Evolutionary conservation across 2,329 filamentous ascomycete species (phyloP).

Genomic region (Xylaria sp.): DNA sequence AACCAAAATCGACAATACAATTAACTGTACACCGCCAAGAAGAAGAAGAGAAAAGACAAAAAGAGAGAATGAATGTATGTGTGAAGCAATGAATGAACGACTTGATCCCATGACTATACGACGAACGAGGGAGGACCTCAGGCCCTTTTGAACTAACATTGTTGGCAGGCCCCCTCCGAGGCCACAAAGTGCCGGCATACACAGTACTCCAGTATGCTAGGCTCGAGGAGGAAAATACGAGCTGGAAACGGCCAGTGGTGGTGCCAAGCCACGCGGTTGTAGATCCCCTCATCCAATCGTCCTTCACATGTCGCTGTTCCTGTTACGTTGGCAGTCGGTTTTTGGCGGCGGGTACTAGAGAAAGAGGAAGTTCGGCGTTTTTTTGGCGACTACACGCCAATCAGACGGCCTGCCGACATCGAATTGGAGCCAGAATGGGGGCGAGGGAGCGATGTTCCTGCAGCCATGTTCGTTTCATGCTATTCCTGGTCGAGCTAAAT

Average conservation of each 20-base stretch:
- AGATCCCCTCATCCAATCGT: constrained; percentile 14
- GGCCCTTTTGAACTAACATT: constrained; percentile 21
- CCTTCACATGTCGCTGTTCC: not conserved
- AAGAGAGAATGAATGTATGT: not conserved
- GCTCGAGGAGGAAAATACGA: constrained; percentile 18
- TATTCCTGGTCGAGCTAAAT: constrained; percentile 26
- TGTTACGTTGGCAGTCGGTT: not conserved
- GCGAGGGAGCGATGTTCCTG: constrained; percentile 10
- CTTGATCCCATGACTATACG: not conserved
- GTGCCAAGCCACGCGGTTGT: constrained; percentile 5
- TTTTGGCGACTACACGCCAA: constrained; percentile 20
- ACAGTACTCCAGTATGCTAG: not conserved
- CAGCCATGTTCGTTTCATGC: constrained; percentile 25
- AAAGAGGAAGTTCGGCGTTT: constrained; percentile 31
- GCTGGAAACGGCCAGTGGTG: constrained; percentile 16
- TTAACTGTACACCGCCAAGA: constrained; percentile 1
- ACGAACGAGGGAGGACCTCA: not conserved
- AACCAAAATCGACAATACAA: not conserved
- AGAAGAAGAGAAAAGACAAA: not conserved
- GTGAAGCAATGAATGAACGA: not conserved
- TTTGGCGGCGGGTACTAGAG: not conserved
- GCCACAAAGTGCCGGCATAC: constrained; percentile 6
- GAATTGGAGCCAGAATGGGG: constrained; percentile 10
- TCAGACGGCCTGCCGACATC: not conserved
- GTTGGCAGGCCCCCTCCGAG: not conserved